These are phyloP conservation scores for Skeletonema tropicum DNA, from an alignment of 108 stramenopile genomes.

Conservation along the genomic window DNA sequence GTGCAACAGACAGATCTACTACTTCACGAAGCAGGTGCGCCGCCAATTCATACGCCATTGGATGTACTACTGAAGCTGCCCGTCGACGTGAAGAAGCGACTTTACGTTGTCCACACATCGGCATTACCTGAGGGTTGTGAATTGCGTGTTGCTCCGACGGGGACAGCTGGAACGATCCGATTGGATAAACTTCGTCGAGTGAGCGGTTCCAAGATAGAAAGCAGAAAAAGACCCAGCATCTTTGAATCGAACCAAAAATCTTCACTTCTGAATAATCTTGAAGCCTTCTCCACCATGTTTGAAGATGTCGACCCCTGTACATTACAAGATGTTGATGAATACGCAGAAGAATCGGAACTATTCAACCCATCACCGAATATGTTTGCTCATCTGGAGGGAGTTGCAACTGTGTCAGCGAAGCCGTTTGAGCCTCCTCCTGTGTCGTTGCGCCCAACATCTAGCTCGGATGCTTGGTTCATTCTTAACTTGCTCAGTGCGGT, in stretches of 20 bases:
- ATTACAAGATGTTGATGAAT: slow-evolving; percentile 34
- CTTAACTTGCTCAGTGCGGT: slow-evolving; percentile 81
- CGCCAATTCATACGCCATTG: slow-evolving; percentile 94
- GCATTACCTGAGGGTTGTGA: slow-evolving; percentile 76
- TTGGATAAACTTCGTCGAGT: slow-evolving; percentile 58
- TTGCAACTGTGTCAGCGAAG: neutral
- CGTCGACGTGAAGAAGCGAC: slow-evolving; percentile 68
- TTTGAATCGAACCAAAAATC: slow-evolving; percentile 18
- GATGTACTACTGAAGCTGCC: slow-evolving; percentile 79
- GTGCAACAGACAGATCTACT: slow-evolving; percentile 87
- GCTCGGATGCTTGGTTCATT: slow-evolving; percentile 91
- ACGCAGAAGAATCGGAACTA: slow-evolving; percentile 31
- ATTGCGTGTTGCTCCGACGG: slow-evolving; percentile 84
- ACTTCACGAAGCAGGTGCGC: slow-evolving; percentile 92
- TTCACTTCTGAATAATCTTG: neutral
- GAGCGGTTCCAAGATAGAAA: slow-evolving; percentile 1
- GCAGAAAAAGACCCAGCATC: slow-evolving; percentile 24
- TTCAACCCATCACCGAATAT: slow-evolving; percentile 27
- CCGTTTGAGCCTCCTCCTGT: slow-evolving; percentile 63
- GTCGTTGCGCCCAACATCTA: slow-evolving; percentile 77
- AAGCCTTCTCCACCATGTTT: neutral
- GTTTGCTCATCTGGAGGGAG: slow-evolving; percentile 25
- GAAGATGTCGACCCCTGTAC: neutral
- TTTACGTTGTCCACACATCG: slow-evolving; percentile 95
- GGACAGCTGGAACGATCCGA: slow-evolving; percentile 87